Evolutionary conservation across 139 green algal species (phyloP).

Genomic region (Yamagishiella unicocca): DNA sequence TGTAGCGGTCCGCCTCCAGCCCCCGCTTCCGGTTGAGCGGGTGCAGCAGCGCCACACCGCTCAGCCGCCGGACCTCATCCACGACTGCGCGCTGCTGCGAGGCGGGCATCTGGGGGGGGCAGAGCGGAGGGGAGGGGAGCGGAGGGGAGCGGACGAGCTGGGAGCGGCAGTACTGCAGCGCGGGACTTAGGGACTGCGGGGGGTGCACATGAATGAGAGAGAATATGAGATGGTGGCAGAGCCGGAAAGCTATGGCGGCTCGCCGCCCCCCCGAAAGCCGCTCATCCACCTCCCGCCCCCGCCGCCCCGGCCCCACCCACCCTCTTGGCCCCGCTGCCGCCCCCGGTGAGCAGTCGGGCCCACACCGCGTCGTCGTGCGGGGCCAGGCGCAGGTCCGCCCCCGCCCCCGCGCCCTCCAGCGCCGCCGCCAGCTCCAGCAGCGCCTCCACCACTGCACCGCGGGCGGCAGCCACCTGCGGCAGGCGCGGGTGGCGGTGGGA

Average conservation of each 20-base stretch:
- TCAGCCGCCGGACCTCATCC: neutral
- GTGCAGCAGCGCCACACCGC: conserved; percentile 7
- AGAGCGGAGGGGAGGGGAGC: neutral
- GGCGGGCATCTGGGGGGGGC: neutral
- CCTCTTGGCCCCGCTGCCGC: neutral
- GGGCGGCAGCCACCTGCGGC: neutral
- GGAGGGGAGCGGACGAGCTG: neutral
- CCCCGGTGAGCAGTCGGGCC: neutral
- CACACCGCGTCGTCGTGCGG: conserved; percentile 35
- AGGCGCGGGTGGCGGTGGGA: too few relatives aligned
- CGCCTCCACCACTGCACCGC: neutral
- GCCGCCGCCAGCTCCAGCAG: neutral
- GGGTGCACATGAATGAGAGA: too few relatives aligned
- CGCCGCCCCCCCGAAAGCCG: too few relatives aligned
- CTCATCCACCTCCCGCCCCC: too few relatives aligned
- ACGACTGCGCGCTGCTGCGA: neutral
- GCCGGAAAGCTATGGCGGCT: too few relatives aligned
- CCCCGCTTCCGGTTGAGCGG: conserved; percentile 29
- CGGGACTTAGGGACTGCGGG: too few relatives aligned
- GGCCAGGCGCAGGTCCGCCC: neutral
- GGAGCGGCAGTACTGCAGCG: too few relatives aligned
- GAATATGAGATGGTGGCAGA: too few relatives aligned
- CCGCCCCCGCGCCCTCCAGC: conserved; percentile 3
- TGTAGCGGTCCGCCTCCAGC: neutral
- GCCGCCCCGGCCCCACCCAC: neutral